Percentiles rank a stretch among this genome's conserved stretches.
These are phyloP conservation scores for Termitomyces sp. DNA, from an alignment of 768 basidiomycete species.

Conservation along the genomic window DNA sequence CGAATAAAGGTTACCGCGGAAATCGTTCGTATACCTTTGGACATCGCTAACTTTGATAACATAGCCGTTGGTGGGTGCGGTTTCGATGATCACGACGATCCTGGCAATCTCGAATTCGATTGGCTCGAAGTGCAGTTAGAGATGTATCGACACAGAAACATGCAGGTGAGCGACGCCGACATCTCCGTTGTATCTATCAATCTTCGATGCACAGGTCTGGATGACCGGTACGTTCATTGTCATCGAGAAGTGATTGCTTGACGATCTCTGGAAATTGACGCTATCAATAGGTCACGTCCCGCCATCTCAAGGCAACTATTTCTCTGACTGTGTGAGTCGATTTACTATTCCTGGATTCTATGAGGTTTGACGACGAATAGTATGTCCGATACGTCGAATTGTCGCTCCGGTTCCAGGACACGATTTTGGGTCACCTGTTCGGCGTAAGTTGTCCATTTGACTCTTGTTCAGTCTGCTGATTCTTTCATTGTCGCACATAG, in stretches of 20 bases:
- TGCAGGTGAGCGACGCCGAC: slow-evolving; percentile 58
- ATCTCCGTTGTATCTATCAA: slow-evolving; percentile 1
- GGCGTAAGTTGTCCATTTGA: slow-evolving; percentile 53
- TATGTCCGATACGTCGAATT: slow-evolving; percentile 73
- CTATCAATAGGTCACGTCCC: slow-evolving; percentile 73
- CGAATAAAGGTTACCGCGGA: slow-evolving; percentile 67
- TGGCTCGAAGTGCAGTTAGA: slow-evolving; percentile 88
- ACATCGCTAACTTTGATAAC: slow-evolving; percentile 14
- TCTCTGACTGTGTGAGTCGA: slow-evolving; percentile 75
- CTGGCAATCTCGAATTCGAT: slow-evolving; percentile 86
- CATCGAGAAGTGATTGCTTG: slow-evolving; percentile 2
- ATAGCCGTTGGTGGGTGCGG: slow-evolving; percentile 77
- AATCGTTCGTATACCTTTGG: neutral
- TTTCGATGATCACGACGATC: slow-evolving; percentile 62
- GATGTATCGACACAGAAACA: slow-evolving; percentile 60
- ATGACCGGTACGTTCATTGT: slow-evolving; percentile 35
- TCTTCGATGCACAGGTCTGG: slow-evolving; percentile 35
- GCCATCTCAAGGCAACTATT: slow-evolving; percentile 77
- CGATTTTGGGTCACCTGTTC: slow-evolving; percentile 81
- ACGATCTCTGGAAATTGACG: slow-evolving; percentile 9
- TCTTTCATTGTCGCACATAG: slow-evolving; percentile 28
- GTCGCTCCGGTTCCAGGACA: slow-evolving; percentile 82
- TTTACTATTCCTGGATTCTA: slow-evolving; percentile 7
- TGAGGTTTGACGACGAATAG: slow-evolving; percentile 26
- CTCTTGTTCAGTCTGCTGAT: slow-evolving; percentile 28